These are phyloP conservation scores for Aristolochia californica DNA, from an alignment of 164 flowering plant genomes.

Conservation along the genomic window DNA sequence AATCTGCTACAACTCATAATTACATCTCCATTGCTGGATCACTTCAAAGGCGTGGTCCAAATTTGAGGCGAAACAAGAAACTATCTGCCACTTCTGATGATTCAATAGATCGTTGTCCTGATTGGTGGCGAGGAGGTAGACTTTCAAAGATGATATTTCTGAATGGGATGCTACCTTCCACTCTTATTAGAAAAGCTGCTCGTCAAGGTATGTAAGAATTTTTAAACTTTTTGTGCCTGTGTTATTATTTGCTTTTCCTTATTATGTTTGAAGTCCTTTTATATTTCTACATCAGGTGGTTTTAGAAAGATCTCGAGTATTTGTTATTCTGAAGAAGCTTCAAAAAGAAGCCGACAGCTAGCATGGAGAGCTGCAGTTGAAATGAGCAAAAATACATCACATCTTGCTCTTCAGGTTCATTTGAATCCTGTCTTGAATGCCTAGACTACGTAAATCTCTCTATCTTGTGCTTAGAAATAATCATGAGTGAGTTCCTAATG, in stretches of 20 bases:
- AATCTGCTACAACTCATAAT: slow-evolving; percentile 31
- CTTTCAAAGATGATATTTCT: slow-evolving; percentile 48
- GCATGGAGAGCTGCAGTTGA: slow-evolving; percentile 93
- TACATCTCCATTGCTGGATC: slow-evolving; percentile 27
- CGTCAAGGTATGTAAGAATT: slow-evolving; percentile 46
- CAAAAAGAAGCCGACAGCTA: slow-evolving; percentile 67
- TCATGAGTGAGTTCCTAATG: too few relatives aligned
- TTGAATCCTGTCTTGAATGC: background rate
- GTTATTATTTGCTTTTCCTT: too few relatives aligned
- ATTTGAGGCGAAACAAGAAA: slow-evolving; percentile 47
- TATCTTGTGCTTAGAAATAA: too few relatives aligned
- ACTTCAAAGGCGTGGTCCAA: slow-evolving; percentile 50
- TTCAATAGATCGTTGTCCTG: slow-evolving; percentile 20
- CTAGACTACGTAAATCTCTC: too few relatives aligned
- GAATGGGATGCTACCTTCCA: slow-evolving; percentile 52
- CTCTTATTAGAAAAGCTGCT: slow-evolving; percentile 51
- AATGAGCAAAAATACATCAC: slow-evolving; percentile 58
- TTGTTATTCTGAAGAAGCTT: slow-evolving; percentile 58
- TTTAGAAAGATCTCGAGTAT: slow-evolving; percentile 47
- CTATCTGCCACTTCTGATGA: slow-evolving; percentile 34
- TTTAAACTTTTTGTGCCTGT: too few relatives aligned
- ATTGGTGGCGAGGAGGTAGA: slow-evolving; percentile 86
- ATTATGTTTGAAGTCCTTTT: background rate
- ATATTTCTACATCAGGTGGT: slow-evolving; percentile 50
- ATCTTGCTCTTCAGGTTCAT: slow-evolving; percentile 92